Base-by-base conservation (phyloP, 2,329 filamentous ascomycete genomes). In the Penicillium occitanis region DNA sequence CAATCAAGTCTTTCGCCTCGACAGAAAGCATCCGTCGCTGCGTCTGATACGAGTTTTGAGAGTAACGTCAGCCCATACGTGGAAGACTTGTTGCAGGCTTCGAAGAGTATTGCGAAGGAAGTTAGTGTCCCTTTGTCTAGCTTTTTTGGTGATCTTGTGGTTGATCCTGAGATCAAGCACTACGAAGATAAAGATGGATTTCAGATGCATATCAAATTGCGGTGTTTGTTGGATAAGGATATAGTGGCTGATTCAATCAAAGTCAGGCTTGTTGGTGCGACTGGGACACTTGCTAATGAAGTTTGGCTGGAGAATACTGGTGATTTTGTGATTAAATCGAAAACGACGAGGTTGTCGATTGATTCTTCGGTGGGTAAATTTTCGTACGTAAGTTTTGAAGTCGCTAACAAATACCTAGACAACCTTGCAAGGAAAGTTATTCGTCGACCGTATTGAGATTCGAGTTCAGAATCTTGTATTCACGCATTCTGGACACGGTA, bases 161-260 rank as follows among this genome's bases (percentile, higher is more conserved):
- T 97, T 0, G 86, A 90, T 22, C 88, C 87, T 0, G 84, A 87
- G 17, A 88, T 94, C 2, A 79, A 82, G 28, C 93, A 96, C 72
- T 85, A 88, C 60, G 83, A 89, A 0, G 84, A 87, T 22, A 86
- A 85, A 69, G 94, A 98, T 75, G 89, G 91, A 14, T 94, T 96
- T 70, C 85, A 87, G 8, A 74, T 97, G 19, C 82, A 84, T 1
- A 75, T 99, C 2, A 85, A 84, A 22, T 79, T 97, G 51, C 82
- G 86, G 60, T 93, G 92, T 75, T 77, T 96, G 1, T 80, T 97
- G 1, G 86, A 88, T 0, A 91, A 93, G 55, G 83, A 87, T 0
- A 81, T 97, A 8, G 83, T 85, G 10, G 78, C 95, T 1, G 86
- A 92, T 51, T 83, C 84, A 17, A 84, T 88, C 10, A 88, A 83